These are phyloP conservation scores for Saprolegnia parasitica DNA, from an alignment of 352 stramenopile species.

Conservation along the genomic window DNA sequence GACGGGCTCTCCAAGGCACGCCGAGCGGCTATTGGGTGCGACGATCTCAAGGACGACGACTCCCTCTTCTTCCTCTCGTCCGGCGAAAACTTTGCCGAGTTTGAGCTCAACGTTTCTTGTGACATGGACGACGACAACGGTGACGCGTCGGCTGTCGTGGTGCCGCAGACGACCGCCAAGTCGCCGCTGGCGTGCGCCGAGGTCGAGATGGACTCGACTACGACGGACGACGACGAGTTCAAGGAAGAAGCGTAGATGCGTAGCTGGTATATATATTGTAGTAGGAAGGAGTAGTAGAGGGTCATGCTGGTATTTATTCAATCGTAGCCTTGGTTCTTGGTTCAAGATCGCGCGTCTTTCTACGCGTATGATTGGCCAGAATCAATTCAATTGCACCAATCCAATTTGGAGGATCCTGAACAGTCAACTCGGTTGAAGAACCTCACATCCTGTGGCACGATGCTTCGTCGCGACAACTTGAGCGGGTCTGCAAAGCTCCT, in stretches of 20 bases:
- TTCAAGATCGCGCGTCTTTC: not conserved
- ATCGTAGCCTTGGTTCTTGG: not conserved
- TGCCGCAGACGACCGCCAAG: not conserved
- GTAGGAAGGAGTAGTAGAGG: not conserved
- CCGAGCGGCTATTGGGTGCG: not conserved
- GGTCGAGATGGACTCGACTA: conserved; percentile 4
- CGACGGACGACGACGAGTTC: not conserved
- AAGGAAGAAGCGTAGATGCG: conserved; percentile 11
- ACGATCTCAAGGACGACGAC: conserved; percentile 16
- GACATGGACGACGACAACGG: conserved; percentile 11
- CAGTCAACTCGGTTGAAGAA: conserved; percentile 1
- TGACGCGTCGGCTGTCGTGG: not conserved
- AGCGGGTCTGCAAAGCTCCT: conserved; percentile 11
- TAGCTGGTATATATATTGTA: conserved; percentile 8
- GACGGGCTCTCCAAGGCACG: not conserved
- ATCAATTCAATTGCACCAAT: conserved; percentile 12
- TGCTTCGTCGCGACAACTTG: conserved; percentile 14
- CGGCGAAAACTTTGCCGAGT: conserved; percentile 19
- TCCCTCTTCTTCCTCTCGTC: conserved; percentile 18
- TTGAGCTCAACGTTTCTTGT: conserved; percentile 14
- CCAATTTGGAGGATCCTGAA: not conserved
- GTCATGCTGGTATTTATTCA: conserved; percentile 16
- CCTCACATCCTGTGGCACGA: not conserved
- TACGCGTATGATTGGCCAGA: not conserved
- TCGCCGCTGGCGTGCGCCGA: conserved; percentile 8